A percentile compares a stretch with the other conserved stretches of the same genome.
phyloP scores from a whole-genome alignment of 345 rosid species.

The Euphorbia lathyris region DNA sequence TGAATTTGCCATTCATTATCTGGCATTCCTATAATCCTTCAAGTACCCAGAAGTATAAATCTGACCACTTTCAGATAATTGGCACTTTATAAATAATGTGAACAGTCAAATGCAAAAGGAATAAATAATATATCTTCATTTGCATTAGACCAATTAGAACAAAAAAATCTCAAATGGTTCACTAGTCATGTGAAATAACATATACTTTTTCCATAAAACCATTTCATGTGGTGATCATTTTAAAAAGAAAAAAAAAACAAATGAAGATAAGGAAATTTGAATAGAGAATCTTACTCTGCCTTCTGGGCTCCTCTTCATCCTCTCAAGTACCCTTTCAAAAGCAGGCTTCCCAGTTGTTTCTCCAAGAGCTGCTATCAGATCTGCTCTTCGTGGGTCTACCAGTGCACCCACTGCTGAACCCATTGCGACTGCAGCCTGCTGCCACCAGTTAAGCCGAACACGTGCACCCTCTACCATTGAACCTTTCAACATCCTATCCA shows the following conservation, averaged over 20 bases:
- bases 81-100: not conserved
- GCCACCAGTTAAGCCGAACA: slow-evolving; percentile 54
- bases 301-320: slow-evolving; percentile 64
- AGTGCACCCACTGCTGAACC: slow-evolving; percentile 76
- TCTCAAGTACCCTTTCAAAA: slow-evolving; percentile 60
- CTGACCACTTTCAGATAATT: not conserved
- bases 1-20: not conserved
- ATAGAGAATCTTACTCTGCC: slow-evolving; percentile 46
- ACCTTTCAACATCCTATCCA: not conserved
- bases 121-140: not conserved
- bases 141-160: not conserved
- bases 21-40: not conserved
- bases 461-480: slow-evolving; percentile 41
- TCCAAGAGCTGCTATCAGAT: slow-evolving; percentile 70
- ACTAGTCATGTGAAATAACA: not conserved
- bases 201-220: not conserved
- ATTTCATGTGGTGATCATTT: not conserved
- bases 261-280: not conserved
- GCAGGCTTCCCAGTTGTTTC: slow-evolving; percentile 75
- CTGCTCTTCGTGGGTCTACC: slow-evolving; percentile 62
- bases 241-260: not conserved
- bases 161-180: not conserved
- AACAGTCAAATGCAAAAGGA: not conserved
- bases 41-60: not conserved
- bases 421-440: slow-evolving; percentile 65